Evolutionary conservation across 345 rosid genomes (phyloP).

Genomic region (Diplotaxis tenuifolia): DNA sequence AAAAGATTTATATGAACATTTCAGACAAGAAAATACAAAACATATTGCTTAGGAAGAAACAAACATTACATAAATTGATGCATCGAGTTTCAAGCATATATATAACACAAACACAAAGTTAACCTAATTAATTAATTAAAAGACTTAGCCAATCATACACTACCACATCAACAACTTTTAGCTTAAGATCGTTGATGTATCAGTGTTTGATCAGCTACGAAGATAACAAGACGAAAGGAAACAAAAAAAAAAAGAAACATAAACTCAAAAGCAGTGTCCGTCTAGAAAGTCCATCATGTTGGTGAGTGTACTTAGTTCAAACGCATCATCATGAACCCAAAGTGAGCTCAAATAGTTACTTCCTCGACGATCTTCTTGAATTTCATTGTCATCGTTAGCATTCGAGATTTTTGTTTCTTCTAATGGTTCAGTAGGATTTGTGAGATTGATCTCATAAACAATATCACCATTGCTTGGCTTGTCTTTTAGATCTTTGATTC

Average conservation of each 20-base stretch:
- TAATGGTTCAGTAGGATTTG: conserved; percentile 10
- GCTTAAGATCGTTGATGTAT: conserved; percentile 35
- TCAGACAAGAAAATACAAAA: background rate
- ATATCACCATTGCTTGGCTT: conserved; percentile 13
- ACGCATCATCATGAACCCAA: conserved; percentile 46
- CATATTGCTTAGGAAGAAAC: background rate
- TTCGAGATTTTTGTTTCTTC: conserved; percentile 25
- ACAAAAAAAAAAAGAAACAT: conserved; percentile 9
- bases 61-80: background rate
- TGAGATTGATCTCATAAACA: conserved; percentile 28
- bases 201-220: conserved; percentile 36
- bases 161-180: conserved; percentile 39
- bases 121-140: conserved; percentile 14
- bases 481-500: conserved; percentile 36
- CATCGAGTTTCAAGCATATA: conserved; percentile 20
- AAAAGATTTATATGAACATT: background rate
- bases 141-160: conserved; percentile 39
- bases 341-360: conserved; percentile 37
- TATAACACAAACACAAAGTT: conserved; percentile 16
- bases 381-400: conserved; percentile 16
- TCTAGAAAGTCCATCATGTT: conserved; percentile 47
- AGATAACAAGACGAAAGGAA: conserved; percentile 12
- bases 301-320: conserved; percentile 40
- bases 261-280: conserved; percentile 38
- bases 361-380: conserved; percentile 28